Percentiles rank a stretch among this genome's conserved stretches.
These are phyloP conservation scores for Pogostemon cablin DNA, from an alignment of 257 asterid species.

Conservation along the genomic window DNA sequence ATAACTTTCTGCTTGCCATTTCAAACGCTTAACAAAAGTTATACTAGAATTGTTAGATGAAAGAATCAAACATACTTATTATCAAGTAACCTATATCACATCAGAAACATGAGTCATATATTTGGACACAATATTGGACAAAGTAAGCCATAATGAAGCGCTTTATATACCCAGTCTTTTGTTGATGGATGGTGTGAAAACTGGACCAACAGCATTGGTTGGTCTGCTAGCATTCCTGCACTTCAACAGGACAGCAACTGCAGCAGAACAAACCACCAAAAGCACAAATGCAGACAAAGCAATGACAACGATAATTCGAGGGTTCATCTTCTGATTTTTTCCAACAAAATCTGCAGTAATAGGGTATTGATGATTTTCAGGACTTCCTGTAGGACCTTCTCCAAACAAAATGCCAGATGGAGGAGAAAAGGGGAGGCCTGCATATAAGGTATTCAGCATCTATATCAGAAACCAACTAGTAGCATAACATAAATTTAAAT, in stretches of 20 bases:
- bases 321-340: constrained; percentile 71
- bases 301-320: constrained; percentile 70
- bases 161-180: constrained; percentile 70
- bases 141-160: constrained; percentile 10
- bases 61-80: neutral
- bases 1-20: neutral
- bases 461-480: constrained; percentile 16
- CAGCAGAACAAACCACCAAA: constrained; percentile 76
- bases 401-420: constrained; percentile 60
- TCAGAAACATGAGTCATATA: constrained; percentile 4
- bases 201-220: constrained; percentile 86
- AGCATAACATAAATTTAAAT: constrained; percentile 17
- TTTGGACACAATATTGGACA: constrained; percentile 9
- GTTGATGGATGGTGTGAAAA: constrained; percentile 58
- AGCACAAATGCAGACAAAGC: constrained; percentile 79
- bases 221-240: constrained; percentile 71
- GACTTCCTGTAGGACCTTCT: constrained; percentile 77
- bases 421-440: constrained; percentile 87
- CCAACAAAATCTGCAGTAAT: constrained; percentile 66
- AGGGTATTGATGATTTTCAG: constrained; percentile 76
- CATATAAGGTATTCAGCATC: constrained; percentile 32
- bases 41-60: neutral
- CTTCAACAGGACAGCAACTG: constrained; percentile 64
- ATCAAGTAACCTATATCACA: constrained; percentile 12
- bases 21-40: neutral